Base-by-base conservation (phyloP, 306 rosid genomes). In the Cucumis cinereus region DNA sequence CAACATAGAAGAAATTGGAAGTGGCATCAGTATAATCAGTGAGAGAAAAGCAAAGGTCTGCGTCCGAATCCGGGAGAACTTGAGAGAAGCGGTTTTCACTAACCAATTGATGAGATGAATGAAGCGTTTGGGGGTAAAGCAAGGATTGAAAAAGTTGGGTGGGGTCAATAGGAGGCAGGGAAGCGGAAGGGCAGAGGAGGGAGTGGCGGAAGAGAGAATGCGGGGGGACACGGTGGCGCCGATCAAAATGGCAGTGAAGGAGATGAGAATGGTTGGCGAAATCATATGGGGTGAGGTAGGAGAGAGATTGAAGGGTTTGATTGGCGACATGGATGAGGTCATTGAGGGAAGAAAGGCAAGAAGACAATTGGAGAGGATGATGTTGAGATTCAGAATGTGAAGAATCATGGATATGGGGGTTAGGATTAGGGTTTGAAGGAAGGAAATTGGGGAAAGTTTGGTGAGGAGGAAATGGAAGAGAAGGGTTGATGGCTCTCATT, bases 171-270 rank as follows among this genome's bases (percentile, higher is more conserved):
- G n/a, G 8, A 26, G 81, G 79, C n/a, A 73, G 78, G 50, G 52
- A 81, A 60, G 92, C 82, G 75, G 91, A 89, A 24, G 88, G 76
- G 78, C 97, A 91, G 12, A 72, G 85, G 47, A 90, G 93, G 79
- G 82, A 84, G 84, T 91, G 96, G 47, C 68, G 84, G 80, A 91
- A 90, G 73, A 89, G 90, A 80, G 86, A 81, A 17, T 76, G 47
- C 5, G 90, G 90, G 7, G 85, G 91, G 30, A 91, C 13, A 12
- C 81, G 85, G 83, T 93, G 98, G 73, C 85, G 81, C 3, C 75
- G 84, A 66, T 90, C 78, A 76, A 90, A 84, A 33, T 84, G 87
- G 82, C 96, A 90, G 49, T 77, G 77, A 16, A 88, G 14, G 60
- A 84, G 80, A 71, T 35, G 22, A 23, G 33, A 36, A 40, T 33